Conservation (phyloP, 345 rosid species). For the Ricinus communis region DNA sequence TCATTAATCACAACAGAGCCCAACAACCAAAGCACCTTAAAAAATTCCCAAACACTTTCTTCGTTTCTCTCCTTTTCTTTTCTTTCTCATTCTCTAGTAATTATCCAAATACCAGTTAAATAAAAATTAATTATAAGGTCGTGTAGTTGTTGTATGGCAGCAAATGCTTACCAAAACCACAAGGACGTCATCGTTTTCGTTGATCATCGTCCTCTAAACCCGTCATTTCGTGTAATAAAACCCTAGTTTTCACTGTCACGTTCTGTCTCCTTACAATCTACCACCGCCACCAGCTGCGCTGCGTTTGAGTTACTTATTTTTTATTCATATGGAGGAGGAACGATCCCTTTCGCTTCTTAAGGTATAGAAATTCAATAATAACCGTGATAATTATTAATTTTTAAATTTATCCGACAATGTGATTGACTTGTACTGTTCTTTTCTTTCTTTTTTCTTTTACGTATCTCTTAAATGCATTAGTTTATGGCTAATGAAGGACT, state of each 20-base stretch:
- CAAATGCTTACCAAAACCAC: slow-evolving; percentile 13
- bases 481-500: slow-evolving; percentile 46
- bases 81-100: no score
- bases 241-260: slow-evolving; percentile 7
- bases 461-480: no score
- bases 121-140: no score
- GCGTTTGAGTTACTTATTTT: slow-evolving; percentile 15
- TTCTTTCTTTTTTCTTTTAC: no score
- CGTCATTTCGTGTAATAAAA: slow-evolving; percentile 1
- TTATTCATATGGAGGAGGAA: slow-evolving; percentile 40
- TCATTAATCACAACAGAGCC: no score
- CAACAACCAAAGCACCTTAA: no score
- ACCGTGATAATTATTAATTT: no score
- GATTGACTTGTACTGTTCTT: not conserved
- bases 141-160: slow-evolving; percentile 23
- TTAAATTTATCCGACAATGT: not conserved
- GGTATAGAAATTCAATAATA: slow-evolving; percentile 29
- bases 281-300: not conserved
- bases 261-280: slow-evolving; percentile 20
- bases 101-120: not conserved
- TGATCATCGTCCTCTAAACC: slow-evolving; percentile 13
- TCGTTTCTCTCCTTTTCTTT: no score
- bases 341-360: slow-evolving; percentile 46
- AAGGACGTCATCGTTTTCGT: slow-evolving; percentile 4
- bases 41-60: no score